phyloP scores from a whole-genome alignment of 75 land plant species.

The Adiantum capillusveneris region DNA sequence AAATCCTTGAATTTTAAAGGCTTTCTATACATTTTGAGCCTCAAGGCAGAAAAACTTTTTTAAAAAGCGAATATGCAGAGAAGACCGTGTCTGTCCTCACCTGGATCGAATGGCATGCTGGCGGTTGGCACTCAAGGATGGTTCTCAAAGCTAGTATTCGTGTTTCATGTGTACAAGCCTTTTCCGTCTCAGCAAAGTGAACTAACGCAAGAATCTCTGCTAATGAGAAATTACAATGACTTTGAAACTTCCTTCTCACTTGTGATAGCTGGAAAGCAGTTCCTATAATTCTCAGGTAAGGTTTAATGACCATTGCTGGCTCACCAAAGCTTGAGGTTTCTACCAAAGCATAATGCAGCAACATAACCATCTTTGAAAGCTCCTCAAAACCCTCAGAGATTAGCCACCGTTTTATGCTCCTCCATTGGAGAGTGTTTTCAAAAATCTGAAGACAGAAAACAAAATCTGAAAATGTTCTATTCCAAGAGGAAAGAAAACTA shows the following conservation, averaged over 20 bases:
- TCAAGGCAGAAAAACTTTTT: too few species aligned
- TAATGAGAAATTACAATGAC: slow-evolving; percentile 56
- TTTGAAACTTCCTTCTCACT: slow-evolving; percentile 48
- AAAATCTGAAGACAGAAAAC: slow-evolving; percentile 36
- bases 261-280: slow-evolving; percentile 54
- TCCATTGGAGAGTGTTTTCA: slow-evolving; percentile 40
- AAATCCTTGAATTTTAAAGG: too few species aligned
- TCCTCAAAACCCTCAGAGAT: slow-evolving; percentile 54
- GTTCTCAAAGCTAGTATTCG: slow-evolving; percentile 36
- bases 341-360: slow-evolving; percentile 32
- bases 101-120: slow-evolving; percentile 26
- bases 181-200: slow-evolving; percentile 25
- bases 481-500: too few species aligned
- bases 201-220: slow-evolving; percentile 37
- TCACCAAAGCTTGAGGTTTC: slow-evolving; percentile 11
- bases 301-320: slow-evolving; percentile 30
- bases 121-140: slow-evolving; percentile 60
- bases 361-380: slow-evolving; percentile 47
- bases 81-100: slow-evolving; percentile 23
- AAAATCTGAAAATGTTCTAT: too few species aligned
- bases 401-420: slow-evolving; percentile 41
- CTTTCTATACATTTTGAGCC: too few species aligned
- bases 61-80: too few species aligned
- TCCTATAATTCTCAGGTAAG: slow-evolving; percentile 35
- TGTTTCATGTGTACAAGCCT: slow-evolving; percentile 14